A percentile compares a stretch with the other conserved stretches of the same genome.
Conservation (phyloP, 169 alveolate genomes). For the Babesia sp. region DNA sequence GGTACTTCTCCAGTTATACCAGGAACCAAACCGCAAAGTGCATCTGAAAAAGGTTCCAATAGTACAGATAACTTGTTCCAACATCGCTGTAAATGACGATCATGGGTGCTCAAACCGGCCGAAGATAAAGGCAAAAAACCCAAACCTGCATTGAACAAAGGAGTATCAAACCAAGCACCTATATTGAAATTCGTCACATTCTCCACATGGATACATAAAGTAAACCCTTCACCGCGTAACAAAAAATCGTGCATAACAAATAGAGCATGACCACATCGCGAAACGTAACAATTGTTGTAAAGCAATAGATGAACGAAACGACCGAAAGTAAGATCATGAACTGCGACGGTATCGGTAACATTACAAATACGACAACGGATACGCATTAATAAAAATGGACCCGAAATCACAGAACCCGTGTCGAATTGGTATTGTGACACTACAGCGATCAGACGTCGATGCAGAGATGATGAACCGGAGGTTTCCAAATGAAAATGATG, state of each 20-base stretch:
- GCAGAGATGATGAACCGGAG: neutral
- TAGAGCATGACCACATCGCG: constrained; percentile 48
- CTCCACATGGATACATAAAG: constrained; percentile 16
- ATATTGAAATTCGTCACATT: constrained; percentile 33
- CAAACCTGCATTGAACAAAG: neutral
- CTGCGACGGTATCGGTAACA: neutral
- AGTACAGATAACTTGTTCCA: neutral
- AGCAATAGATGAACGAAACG: constrained; percentile 45
- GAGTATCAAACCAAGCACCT: constrained; percentile 28
- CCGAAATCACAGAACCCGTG: neutral
- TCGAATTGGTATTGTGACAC: neutral
- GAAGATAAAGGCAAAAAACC: neutral
- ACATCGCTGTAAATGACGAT: neutral
- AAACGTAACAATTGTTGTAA: constrained; percentile 22
- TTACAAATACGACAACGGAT: constrained; percentile 30
- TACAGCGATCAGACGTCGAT: constrained; percentile 25
- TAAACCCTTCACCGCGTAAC: constrained; percentile 4
- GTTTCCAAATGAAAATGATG: constrained; percentile 60
- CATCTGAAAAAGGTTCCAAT: neutral
- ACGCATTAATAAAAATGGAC: neutral
- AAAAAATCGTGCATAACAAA: constrained; percentile 25
- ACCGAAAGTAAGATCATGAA: constrained; percentile 52
- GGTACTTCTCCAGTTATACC: neutral
- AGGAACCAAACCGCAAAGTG: neutral
- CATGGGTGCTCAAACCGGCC: neutral